Evolutionary conservation across 148 eudicot genomes (phyloP).

Genomic region (Bassia scoparia): DNA sequence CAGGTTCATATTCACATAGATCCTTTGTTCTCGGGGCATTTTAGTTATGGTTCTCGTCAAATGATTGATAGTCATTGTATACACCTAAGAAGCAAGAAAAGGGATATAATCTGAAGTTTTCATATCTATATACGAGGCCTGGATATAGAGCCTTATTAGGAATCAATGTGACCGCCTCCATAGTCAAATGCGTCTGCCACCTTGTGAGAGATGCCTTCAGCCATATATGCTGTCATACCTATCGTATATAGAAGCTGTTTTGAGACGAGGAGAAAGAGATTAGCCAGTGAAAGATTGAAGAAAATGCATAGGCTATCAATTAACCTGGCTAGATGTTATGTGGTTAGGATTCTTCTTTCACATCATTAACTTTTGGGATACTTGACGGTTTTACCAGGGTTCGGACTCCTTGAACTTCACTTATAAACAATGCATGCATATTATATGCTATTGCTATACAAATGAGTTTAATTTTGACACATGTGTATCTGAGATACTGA

Average conservation of each 20-base stretch:
- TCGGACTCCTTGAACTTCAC: too few species aligned
- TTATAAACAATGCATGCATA: too few species aligned
- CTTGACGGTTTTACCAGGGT: too few species aligned
- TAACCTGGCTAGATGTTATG: neutral
- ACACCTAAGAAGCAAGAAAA: conserved; percentile 43
- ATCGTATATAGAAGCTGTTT: conserved; percentile 16
- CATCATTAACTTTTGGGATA: too few species aligned
- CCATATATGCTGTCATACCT: conserved; percentile 14
- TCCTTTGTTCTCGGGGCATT: conserved; percentile 4
- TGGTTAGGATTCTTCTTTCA: too few species aligned
- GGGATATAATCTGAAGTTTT: conserved; percentile 28
- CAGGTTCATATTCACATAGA: neutral
- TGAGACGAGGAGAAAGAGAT: neutral
- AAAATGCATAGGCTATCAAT: neutral
- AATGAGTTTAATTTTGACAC: too few species aligned
- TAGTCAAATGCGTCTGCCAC: conserved; percentile 24
- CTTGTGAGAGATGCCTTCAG: conserved; percentile 20
- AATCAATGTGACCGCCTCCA: conserved; percentile 21
- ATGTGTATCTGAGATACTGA: too few species aligned
- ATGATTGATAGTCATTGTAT: conserved; percentile 32
- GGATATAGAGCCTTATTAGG: conserved; percentile 32
- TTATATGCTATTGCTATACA: too few species aligned
- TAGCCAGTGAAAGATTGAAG: neutral
- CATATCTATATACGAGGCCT: conserved; percentile 45
- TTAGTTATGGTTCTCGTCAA: conserved; percentile 12